phyloP scores from a whole-genome alignment of 768 basidiomycete genomes.

The Psilocybe subaeruginosa region DNA sequence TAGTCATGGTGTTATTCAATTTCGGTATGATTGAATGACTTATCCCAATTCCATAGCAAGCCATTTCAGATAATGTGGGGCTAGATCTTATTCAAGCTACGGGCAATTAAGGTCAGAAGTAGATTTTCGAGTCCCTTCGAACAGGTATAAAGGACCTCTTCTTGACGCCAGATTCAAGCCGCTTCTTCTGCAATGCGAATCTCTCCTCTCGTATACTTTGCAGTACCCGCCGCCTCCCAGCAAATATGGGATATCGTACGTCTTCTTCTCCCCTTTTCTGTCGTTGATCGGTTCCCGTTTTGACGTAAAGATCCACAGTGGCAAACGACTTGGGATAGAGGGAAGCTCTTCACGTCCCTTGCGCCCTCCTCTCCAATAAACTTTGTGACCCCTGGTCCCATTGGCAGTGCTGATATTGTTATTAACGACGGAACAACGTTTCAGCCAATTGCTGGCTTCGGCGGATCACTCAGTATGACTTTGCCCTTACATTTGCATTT shows the following conservation, averaged over 20 bases:
- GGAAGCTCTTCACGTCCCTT: constrained; percentile 53
- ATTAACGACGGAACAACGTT: constrained; percentile 56
- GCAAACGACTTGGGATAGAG: constrained; percentile 61
- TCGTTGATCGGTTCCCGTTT: not conserved
- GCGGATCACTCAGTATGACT: constrained; percentile 61
- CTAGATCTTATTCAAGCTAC: not conserved
- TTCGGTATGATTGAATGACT: not conserved
- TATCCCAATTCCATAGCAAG: not conserved
- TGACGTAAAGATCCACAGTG: constrained; percentile 40
- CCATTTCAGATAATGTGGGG: not conserved
- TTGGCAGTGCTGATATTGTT: constrained; percentile 64
- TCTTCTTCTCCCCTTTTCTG: constrained; percentile 6
- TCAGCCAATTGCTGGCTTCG: constrained; percentile 71
- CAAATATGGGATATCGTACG: constrained; percentile 61
- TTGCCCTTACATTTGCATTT: not conserved
- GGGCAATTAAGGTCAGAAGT: not conserved
- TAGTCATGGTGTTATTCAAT: not conserved
- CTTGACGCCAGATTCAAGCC: not conserved
- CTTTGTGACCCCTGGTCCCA: constrained; percentile 58
- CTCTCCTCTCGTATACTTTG: not conserved
- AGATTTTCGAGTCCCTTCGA: not conserved
- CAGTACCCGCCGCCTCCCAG: constrained; percentile 38
- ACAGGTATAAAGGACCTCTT: constrained; percentile 1
- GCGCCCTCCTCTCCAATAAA: constrained; percentile 52
- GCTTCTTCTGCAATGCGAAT: constrained; percentile 2